Evolutionary conservation across 495 filamentous ascomycete genomes (phyloP), one percentile per base, ranked within the genome.

Genomic region (Amniculicola lignicola): DNA sequence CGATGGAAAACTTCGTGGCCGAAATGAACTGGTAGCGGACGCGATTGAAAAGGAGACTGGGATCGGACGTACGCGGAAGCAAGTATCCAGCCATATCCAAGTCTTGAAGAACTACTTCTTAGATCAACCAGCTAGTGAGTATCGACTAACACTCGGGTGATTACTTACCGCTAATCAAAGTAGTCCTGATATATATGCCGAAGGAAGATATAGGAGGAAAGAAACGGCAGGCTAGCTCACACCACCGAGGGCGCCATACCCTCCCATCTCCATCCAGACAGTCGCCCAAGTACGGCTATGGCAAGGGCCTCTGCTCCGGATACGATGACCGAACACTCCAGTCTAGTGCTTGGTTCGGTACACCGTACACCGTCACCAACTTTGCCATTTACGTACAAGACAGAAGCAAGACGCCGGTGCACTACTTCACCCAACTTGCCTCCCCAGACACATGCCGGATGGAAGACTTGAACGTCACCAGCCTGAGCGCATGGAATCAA

Each of bases 81-180:
- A 95, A 68, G 88, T 98, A 7, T 96, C 92, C 0, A 96, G 91
- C 62, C 93, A 98, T 69, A 87, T 97, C 54, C 93, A 98, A 74
- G 92, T 96, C n/a, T 72, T 98, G 38, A 96, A 94, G 72, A 82
- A 82, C 11, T 87, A 90, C 63, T 75, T 92, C 57, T 75, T 77
- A 50, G 75, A 79, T 19, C 79, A 87, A 61, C 80, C 76, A 29
- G 67, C 58, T 53, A 73, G 76, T 80, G 77, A 77, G 61, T 33
- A n/a, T 33, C 29, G 7, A 33, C 29, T 9, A 33, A 7, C 29
- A 9, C 29, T 33, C 3, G 25, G 28, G 12, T 40, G 0, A 28
- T 42, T 11, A 22, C 7, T 31, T 12, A 19, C 38, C 19, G 29
- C 29, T 51, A 41, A 51, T 28, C 11, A 14, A 16, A 15, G 31